phyloP scores from a whole-genome alignment of 2,329 filamentous ascomycete species.

The Claviceps spartinae region DNA sequence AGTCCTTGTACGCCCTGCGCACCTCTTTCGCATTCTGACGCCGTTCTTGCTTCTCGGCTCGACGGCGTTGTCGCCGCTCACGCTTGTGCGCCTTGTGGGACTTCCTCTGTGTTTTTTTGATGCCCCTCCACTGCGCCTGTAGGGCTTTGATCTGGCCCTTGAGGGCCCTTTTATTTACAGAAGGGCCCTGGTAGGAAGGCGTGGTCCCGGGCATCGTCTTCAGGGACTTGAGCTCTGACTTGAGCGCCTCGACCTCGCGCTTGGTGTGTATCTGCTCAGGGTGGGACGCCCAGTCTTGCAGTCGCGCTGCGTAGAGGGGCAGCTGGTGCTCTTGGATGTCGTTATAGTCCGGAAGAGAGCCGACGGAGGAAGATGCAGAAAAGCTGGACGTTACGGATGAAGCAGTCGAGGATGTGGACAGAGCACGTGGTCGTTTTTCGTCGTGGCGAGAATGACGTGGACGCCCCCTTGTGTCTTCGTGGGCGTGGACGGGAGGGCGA shows the following conservation, averaged over 20 bases:
- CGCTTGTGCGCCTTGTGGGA: conserved; percentile 19
- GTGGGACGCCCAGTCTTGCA: conserved; percentile 35
- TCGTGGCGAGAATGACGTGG: not conserved
- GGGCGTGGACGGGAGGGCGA: conserved; percentile 3
- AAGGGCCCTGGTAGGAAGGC: not conserved
- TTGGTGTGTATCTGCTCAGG: conserved; percentile 36
- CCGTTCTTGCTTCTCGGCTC: conserved; percentile 20
- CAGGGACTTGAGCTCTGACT: conserved; percentile 29
- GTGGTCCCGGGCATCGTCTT: conserved; percentile 10
- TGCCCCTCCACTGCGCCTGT: conserved; percentile 27
- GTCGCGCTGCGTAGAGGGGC: conserved; percentile 27
- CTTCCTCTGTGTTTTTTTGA: conserved; percentile 17
- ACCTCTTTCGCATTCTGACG: conserved; percentile 18
- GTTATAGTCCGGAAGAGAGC: conserved; percentile 40
- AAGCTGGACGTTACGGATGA: conserved; percentile 22
- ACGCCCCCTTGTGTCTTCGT: conserved; percentile 2
- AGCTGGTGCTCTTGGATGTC: conserved; percentile 35
- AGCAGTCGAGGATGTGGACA: conserved; percentile 20
- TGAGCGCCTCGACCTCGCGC: conserved; percentile 27
- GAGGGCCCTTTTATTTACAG: conserved; percentile 20
- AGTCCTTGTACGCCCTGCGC: conserved; percentile 17
- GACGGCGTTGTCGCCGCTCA: conserved; percentile 15
- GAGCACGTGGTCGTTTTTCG: conserved; percentile 10
- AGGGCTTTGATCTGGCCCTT: conserved; percentile 31
- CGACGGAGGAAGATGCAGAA: conserved; percentile 26